Evolutionary conservation across 768 basidiomycete species (phyloP).

Genomic region (Porphyrellus cyaneotinctus): DNA sequence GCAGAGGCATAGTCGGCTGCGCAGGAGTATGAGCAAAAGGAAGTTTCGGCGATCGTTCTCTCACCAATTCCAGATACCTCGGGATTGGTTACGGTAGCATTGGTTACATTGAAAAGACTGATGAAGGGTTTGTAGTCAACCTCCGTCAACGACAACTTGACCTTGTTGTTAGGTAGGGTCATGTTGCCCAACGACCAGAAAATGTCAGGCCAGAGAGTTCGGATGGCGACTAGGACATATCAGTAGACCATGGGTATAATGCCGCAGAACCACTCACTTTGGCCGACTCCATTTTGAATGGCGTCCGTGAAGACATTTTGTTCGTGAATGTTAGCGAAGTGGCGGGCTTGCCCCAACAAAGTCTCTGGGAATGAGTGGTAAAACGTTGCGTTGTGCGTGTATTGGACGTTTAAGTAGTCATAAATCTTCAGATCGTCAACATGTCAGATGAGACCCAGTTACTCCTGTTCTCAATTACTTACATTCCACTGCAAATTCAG

Average conservation of each 20-base stretch:
- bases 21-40: neutral
- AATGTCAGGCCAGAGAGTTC: slow-evolving; percentile 69
- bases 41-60: slow-evolving; percentile 4
- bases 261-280: slow-evolving; percentile 48
- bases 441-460: neutral
- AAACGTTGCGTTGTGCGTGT: slow-evolving; percentile 78
- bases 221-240: slow-evolving; percentile 63
- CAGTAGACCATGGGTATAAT: neutral
- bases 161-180: slow-evolving; percentile 65
- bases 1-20: slow-evolving; percentile 70
- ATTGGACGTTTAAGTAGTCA: slow-evolving; percentile 72
- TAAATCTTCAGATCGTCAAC: slow-evolving; percentile 46
- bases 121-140: slow-evolving; percentile 89
- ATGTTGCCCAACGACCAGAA: slow-evolving; percentile 71
- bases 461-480: slow-evolving; percentile 24
- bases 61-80: slow-evolving; percentile 62
- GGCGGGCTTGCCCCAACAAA: slow-evolving; percentile 65
- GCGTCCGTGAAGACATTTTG: slow-evolving; percentile 64
- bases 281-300: slow-evolving; percentile 59
- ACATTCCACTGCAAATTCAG: slow-evolving; percentile 62
- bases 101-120: slow-evolving; percentile 77
- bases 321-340: slow-evolving; percentile 76
- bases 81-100: slow-evolving; percentile 50
- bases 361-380: slow-evolving; percentile 66
- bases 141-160: slow-evolving; percentile 72